phyloP scores from a whole-genome alignment of 768 basidiomycete genomes.

The Tylopilus sp. region DNA sequence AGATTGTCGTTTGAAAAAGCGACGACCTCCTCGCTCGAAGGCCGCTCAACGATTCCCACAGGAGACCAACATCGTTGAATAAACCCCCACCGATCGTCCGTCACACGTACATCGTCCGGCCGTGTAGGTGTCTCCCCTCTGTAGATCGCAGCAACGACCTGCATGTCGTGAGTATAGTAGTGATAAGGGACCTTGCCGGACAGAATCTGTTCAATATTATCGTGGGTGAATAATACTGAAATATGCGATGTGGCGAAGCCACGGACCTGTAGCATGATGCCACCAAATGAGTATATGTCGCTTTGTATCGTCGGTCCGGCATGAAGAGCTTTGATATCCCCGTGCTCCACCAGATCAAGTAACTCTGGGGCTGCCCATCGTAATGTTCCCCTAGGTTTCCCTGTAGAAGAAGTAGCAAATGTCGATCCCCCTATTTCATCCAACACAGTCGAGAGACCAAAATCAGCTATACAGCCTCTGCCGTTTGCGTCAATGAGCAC shows the following conservation, averaged over 20 bases:
- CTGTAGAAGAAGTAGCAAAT: constrained; percentile 18
- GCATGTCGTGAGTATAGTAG: neutral
- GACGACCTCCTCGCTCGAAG: constrained; percentile 1
- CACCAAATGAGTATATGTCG: constrained; percentile 22
- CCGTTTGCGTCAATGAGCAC: constrained; percentile 37
- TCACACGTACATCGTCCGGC: neutral
- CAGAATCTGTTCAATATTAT: constrained; percentile 5
- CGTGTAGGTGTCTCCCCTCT: neutral
- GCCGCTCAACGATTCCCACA: neutral
- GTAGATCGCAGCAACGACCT: constrained; percentile 1
- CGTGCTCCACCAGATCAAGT: constrained; percentile 1
- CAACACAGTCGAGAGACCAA: constrained; percentile 34
- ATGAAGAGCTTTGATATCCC: neutral
- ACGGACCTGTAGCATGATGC: constrained; percentile 20
- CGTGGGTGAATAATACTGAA: neutral
- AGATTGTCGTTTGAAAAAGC: constrained; percentile 1
- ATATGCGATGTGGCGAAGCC: neutral
- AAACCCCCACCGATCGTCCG: constrained; percentile 1
- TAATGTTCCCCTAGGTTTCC: constrained; percentile 12
- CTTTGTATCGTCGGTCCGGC: neutral
- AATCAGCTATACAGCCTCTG: constrained; percentile 41
- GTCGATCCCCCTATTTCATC: constrained; percentile 5
- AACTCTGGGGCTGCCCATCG: constrained; percentile 20
- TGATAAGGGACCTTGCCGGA: constrained; percentile 1
- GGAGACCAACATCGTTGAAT: constrained; percentile 8